Percentiles rank a stretch among this genome's conserved stretches.
These are phyloP conservation scores for Macrophomina tecta DNA, from an alignment of 2,329 filamentous ascomycete genomes.

Conservation along the genomic window DNA sequence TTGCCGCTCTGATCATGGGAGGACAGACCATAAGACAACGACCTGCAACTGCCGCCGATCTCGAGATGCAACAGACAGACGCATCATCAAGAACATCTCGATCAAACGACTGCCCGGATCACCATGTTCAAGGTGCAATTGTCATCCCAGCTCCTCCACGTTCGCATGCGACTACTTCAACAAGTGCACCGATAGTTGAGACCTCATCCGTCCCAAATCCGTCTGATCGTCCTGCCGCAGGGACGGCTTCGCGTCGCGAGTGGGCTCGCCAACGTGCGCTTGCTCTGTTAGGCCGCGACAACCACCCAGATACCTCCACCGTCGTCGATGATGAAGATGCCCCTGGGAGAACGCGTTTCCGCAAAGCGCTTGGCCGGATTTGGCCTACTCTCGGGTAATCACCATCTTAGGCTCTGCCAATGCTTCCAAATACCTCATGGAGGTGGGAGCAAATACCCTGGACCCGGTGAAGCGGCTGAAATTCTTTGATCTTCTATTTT, in stretches of 20 bases:
- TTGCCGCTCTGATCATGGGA: constrained; percentile 21
- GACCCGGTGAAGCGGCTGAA: background rate
- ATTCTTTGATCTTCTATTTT: background rate
- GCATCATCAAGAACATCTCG: background rate
- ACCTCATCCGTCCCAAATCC: constrained; percentile 23
- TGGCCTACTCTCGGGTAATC: constrained; percentile 40
- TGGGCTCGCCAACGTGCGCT: constrained; percentile 54
- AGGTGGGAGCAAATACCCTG: no score
- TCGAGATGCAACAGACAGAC: constrained; percentile 25
- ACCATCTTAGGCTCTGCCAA: background rate
- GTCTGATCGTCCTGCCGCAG: constrained; percentile 14
- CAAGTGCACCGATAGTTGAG: constrained; percentile 30
- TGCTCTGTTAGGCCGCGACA: constrained; percentile 47
- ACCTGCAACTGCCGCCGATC: constrained; percentile 15
- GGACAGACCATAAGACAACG: constrained; percentile 13
- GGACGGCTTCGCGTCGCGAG: constrained; percentile 43
- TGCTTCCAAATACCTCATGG: background rate
- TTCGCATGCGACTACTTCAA: constrained; percentile 19
- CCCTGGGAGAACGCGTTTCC: constrained; percentile 34
- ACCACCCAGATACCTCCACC: constrained; percentile 31
- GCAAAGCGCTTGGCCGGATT: constrained; percentile 39
- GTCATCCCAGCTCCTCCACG: constrained; percentile 24
- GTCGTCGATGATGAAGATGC: constrained; percentile 37
- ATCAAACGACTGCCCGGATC: constrained; percentile 19
- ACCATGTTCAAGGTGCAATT: constrained; percentile 12